Percentiles rank a stretch among this genome's conserved stretches.
phyloP scores from a whole-genome alignment of 371 early-diverging fungal genomes.

The Phascolomyces articulosus region DNA sequence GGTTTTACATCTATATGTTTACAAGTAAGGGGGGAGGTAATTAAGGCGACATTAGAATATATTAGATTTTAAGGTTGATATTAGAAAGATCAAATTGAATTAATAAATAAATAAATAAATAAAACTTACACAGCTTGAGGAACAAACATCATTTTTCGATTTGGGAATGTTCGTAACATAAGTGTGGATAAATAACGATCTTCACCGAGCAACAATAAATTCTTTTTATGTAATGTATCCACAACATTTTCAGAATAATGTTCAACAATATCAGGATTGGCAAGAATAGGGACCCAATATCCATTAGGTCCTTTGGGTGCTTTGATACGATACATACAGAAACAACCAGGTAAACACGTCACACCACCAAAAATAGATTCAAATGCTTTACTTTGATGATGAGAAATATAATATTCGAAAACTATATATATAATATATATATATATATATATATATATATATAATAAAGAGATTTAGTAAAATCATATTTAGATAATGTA shows the following conservation, averaged over 20 bases:
- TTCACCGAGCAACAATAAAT: conserved; percentile 92
- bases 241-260: conserved; percentile 90
- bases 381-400: conserved; percentile 92
- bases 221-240: conserved; percentile 95
- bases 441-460: too few species aligned
- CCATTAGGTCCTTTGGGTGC: conserved; percentile 73
- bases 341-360: conserved; percentile 96
- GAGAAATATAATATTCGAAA: conserved; percentile 73
- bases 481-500: background rate
- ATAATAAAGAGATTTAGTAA: too few species aligned
- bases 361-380: conserved; percentile 97
- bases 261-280: conserved; percentile 86
- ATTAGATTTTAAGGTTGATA: too few species aligned
- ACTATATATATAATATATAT: conserved; percentile 17
- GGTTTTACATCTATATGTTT: conserved; percentile 80
- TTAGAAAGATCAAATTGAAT: too few species aligned
- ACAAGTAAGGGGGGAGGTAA: too few species aligned
- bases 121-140: conserved; percentile 71
- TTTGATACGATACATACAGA: conserved; percentile 93
- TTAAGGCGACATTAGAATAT: too few species aligned
- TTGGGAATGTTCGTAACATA: conserved; percentile 91
- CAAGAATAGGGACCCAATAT: conserved; percentile 78
- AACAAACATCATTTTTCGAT: conserved; percentile 89
- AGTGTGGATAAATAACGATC: conserved; percentile 95
- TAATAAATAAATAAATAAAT: too few species aligned